Evolutionary conservation across 1,139 yeast genomes (phyloP), one percentile per base, ranked within the genome.

Genomic region (Zygoascus hellenicus): DNA sequence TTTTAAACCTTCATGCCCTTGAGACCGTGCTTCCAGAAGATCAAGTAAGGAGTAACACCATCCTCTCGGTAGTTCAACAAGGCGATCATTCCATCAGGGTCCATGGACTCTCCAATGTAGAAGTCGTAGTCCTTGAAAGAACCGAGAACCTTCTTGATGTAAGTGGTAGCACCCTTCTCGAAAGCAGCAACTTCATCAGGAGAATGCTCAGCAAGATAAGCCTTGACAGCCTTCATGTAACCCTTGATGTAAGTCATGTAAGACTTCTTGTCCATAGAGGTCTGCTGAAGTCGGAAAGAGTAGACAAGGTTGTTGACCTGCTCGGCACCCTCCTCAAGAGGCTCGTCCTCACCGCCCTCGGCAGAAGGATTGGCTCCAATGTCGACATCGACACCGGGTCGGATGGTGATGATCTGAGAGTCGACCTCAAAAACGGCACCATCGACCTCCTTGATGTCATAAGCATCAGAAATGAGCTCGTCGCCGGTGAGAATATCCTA

Each of bases 281-380:
- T 92, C 73, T 78, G 85, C 76, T 88, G 96, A 70, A 94, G 85
- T 79, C 97, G 87, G 94, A 92, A 90, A 60, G 97, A 87, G 89
- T 89, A 81, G 65, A 90, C 97, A 70, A 92, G 86, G 79, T 92
- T 92, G 95, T 90, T 92, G 70, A 92, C 97, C 63, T 86, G 79
- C 74, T 83, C 86, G 64, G 80, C 76, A 72, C 83, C 87, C 50
- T 85, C 95, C 63, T 90, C 98, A 52, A 81, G 69, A 48, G 70
- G 79, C 52, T 80, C 96, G 43, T 79, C 96, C 47, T 70, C 90
- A 64, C 75, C 96, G 58, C 76, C 97, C 76, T 92, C 99, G 63
- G 97, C 97, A 64, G 97, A 88, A 69, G 99, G 97, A 83, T 94
- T 92, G 67, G 96, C 98, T 76, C 98, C 98, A 72, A 92, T 92